Percentiles rank a stretch among this genome's conserved stretches.
Evolutionary conservation across 2,329 filamentous ascomycete genomes (phyloP).

Genomic region (Cercospora canescens): DNA sequence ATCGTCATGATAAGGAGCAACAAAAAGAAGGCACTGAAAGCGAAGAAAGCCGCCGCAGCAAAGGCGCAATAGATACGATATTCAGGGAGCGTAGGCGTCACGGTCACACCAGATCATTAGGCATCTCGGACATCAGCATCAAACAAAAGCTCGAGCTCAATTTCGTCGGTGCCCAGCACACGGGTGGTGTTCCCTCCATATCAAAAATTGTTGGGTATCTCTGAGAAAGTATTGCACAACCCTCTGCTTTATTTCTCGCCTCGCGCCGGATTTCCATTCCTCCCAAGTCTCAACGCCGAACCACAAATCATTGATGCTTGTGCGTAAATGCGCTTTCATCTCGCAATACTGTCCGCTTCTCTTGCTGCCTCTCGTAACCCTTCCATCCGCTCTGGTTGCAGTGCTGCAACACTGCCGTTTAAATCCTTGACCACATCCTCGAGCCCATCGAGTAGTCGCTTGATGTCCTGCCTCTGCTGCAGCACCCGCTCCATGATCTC

Average conservation of each 20-base stretch:
- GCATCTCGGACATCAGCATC: background rate
- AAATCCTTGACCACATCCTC: slow-evolving; percentile 60
- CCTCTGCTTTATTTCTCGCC: background rate
- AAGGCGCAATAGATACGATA: slow-evolving; percentile 5
- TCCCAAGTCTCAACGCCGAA: background rate
- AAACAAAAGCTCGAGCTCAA: background rate
- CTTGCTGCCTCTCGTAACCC: slow-evolving; percentile 32
- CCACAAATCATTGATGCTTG: background rate
- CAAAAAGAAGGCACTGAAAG: slow-evolving; percentile 95
- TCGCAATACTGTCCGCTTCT: slow-evolving; percentile 28
- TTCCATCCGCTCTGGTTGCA: slow-evolving; percentile 36
- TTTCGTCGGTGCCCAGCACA: background rate
- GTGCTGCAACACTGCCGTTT: slow-evolving; percentile 49
- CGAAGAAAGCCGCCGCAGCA: slow-evolving; percentile 57
- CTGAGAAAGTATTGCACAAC: background rate
- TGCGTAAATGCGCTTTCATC: slow-evolving; percentile 23
- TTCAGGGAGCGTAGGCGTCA: slow-evolving; percentile 9
- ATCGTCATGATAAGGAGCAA: slow-evolving; percentile 99
- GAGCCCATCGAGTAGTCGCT: slow-evolving; percentile 54
- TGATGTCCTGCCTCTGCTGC: slow-evolving; percentile 58
- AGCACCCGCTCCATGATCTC: slow-evolving; percentile 53
- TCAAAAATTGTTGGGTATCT: slow-evolving; percentile 5
- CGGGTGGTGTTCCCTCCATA: background rate
- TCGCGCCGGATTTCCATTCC: background rate
- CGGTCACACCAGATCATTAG: background rate